Base-by-base conservation (phyloP, 768 basidiomycete species). In the Macrolepiota dolichaula region DNA sequence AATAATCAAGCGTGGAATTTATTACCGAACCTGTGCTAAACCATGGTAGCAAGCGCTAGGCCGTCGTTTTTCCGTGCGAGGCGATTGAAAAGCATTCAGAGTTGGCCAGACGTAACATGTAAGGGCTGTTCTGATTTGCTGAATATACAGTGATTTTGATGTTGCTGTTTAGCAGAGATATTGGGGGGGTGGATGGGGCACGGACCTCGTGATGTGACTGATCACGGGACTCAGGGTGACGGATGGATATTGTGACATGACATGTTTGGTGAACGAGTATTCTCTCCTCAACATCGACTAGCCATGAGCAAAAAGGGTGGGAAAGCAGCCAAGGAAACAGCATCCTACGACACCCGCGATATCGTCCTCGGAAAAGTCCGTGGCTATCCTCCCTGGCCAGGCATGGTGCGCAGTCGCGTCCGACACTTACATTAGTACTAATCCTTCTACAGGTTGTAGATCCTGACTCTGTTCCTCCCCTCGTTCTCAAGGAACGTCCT, bases 371-470 rank as follows among this genome's bases (percentile, higher is more conserved):
- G 85, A 25, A 96, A 96, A 79, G 77, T 99, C 71, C 92, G 92
- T 77, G 97, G 96, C 10, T 98, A 81, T 77, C 94, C 97, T 1
- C 82, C 91, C 3, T 99, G 97, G 97, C 97, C 95, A 57, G 93
- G 87, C 72, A 90, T 92, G 79, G 96, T 96, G 71, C 76, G 92
- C 84, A 61, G 64, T 69, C 61, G 55, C 61, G 51, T 59, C 59
- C 63, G 55, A 61, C 55, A 61, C 62, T 64, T 69, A 65, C 63
- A 46, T 66, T 52, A 64, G 64, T 52, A 4, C 27, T 62, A 63
- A 59, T 63, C 57, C 67, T 27, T 17, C 5, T 53, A 1, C 72
- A 98, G 95, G 82, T 98, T 65, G 86, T 93, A 50, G 89, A 95
- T 70, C 87, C 89, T 0, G 83, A 85, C 6, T 72, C 67, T 2